These are phyloP conservation scores for Nymphaea thermarum DNA, from an alignment of 164 flowering plant species.

Conservation along the genomic window DNA sequence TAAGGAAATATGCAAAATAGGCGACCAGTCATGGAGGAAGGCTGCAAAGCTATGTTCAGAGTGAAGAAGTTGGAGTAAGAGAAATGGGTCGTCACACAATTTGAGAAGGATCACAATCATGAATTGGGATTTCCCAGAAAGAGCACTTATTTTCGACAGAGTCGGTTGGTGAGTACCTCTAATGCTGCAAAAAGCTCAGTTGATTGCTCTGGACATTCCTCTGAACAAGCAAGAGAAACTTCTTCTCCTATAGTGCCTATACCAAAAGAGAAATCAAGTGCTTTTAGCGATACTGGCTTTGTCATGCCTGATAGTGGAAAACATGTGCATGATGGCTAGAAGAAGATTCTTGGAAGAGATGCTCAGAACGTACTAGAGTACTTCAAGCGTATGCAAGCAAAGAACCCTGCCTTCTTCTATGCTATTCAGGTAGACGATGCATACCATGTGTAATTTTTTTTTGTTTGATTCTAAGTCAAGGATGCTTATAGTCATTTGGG, in stretches of 20 bases:
- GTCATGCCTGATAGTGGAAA: slow-evolving; percentile 18
- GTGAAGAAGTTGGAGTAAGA: slow-evolving; percentile 6
- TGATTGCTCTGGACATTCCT: slow-evolving; percentile 26
- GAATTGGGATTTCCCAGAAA: background rate
- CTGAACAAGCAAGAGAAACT: slow-evolving; percentile 22
- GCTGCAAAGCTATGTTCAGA: slow-evolving; percentile 9
- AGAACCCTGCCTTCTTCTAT: slow-evolving; percentile 55
- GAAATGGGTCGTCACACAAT: slow-evolving; percentile 7
- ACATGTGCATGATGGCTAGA: slow-evolving; percentile 10
- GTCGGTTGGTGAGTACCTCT: slow-evolving; percentile 38
- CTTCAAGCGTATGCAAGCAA: slow-evolving; percentile 55
- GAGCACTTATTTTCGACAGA: background rate
- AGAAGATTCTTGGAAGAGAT: slow-evolving; percentile 49
- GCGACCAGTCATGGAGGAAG: slow-evolving; percentile 2
- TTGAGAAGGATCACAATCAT: slow-evolving; percentile 9
- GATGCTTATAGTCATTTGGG: slow-evolving; percentile 51
- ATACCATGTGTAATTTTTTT: slow-evolving; percentile 38
- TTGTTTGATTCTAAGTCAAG: slow-evolving; percentile 67
- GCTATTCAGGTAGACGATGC: slow-evolving; percentile 61
- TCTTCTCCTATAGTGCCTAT: slow-evolving; percentile 48
- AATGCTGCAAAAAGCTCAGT: slow-evolving; percentile 32
- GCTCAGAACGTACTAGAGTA: slow-evolving; percentile 56
- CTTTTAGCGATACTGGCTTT: slow-evolving; percentile 14
- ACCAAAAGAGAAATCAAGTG: slow-evolving; percentile 42
- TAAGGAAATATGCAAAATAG: background rate